Evolutionary conservation across 192 early-diverging fungal genomes (phyloP).

Genomic region (Linnemannia hyalina): DNA sequence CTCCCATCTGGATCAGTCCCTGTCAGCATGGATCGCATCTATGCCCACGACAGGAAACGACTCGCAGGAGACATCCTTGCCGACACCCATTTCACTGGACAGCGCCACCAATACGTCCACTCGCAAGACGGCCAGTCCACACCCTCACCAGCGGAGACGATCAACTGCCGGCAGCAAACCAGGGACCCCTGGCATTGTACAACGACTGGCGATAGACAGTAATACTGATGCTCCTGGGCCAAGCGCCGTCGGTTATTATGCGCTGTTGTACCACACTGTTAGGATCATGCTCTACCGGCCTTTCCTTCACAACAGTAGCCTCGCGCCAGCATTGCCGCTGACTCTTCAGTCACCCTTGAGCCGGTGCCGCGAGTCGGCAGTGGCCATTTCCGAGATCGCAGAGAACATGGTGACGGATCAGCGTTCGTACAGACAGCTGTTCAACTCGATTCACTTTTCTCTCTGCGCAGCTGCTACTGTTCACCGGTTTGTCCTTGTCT

Average conservation of each 20-base stretch:
- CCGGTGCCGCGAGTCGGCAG: conserved; percentile 43
- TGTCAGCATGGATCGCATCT: conserved; percentile 42
- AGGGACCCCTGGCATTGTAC: neutral
- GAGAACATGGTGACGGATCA: conserved; percentile 41
- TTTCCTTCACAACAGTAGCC: conserved; percentile 40
- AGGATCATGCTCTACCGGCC: conserved; percentile 49
- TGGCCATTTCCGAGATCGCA: conserved; percentile 49
- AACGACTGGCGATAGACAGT: neutral
- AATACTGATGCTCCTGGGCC: neutral
- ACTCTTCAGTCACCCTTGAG: conserved; percentile 42
- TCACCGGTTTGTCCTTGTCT: conserved; percentile 38
- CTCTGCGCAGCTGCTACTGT: conserved; percentile 48
- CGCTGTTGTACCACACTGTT: conserved; percentile 44
- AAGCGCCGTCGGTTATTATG: conserved; percentile 20
- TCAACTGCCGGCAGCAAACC: neutral
- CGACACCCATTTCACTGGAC: conserved; percentile 10
- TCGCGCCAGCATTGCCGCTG: conserved; percentile 23
- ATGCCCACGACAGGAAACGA: conserved; percentile 10
- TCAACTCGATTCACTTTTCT: conserved; percentile 48
- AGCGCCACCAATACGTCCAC: neutral
- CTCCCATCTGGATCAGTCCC: conserved; percentile 38
- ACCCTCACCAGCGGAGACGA: conserved; percentile 8
- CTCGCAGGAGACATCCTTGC: neutral
- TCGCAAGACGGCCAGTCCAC: conserved; percentile 13
- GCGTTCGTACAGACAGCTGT: conserved; percentile 41